Evolutionary conservation across 495 filamentous ascomycete species (phyloP), one percentile per base, ranked within the genome.

Genomic region (Thozetella sp.): DNA sequence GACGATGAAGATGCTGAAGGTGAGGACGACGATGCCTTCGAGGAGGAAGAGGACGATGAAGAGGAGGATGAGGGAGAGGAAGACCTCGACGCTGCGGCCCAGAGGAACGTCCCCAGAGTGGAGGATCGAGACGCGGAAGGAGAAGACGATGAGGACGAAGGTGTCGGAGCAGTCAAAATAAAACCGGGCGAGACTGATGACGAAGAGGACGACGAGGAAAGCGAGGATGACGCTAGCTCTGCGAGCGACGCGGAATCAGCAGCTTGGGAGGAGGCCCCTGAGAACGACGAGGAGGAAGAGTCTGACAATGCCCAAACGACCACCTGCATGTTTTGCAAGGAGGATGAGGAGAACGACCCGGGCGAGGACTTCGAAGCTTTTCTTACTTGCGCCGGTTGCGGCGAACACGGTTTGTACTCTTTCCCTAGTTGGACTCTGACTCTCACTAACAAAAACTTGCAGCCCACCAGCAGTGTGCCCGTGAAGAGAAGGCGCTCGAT

Each of bases 401-500:
- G 87, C 55, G 91, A 97, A 72, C 92, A 96, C 78, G 90, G 94
- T 98, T 76, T 72, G 92, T 88, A 6, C 25, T 55, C 9, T 25
- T 57, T 57, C 57, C 58, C 69, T 57, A 61, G 48, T 60, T 66
- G 55, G 55, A 58, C 69, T 51, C 55, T 54, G 55, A 65, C 69
- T 60, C 65, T 10, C 56, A 65, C 80, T 82, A 68, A 83, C 71
- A 50, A 64, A 65, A 67, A 63, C 30, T 15, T 76, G 72, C 75
- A 93, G 94, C 94, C 58, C 94, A 98, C 82, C 87, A 90, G 67
- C 91, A 97, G 86, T 98, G 94, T 75, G 95, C 93, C 59, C 88
- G 92, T 63, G 86, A 89, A 68, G 87, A 87, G 65, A 86, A 88
- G 55, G 88, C 90, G 45, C 78, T 96, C 65, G 80, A 81, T 53